Conservation (phyloP, 306 rosid species). For the Fragaria vesca region DNA sequence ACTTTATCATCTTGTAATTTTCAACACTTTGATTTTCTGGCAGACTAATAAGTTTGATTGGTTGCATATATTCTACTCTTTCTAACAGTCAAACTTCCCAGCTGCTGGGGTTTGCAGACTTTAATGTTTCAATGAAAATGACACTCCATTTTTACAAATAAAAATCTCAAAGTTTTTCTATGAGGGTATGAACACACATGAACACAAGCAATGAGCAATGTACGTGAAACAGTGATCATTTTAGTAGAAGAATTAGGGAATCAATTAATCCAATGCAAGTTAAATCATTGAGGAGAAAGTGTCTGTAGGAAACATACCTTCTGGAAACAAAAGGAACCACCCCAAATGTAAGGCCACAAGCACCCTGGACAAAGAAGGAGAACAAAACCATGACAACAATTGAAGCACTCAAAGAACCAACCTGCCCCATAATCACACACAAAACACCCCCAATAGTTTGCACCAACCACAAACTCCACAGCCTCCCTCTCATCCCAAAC, state of each 20-base stretch:
- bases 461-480: slow-evolving; percentile 69
- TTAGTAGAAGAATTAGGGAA: background rate
- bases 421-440: slow-evolving; percentile 58
- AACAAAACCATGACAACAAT: slow-evolving; percentile 67
- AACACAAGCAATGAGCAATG: background rate
- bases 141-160: background rate
- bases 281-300: background rate
- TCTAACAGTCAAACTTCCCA: slow-evolving; percentile 1
- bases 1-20: background rate
- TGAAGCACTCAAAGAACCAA: slow-evolving; percentile 49
- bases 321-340: slow-evolving; percentile 89
- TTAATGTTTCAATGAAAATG: background rate
- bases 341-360: slow-evolving; percentile 94
- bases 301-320: slow-evolving; percentile 39
- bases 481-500: slow-evolving; percentile 87
- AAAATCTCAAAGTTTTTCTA: background rate
- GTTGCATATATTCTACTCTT: background rate
- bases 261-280: background rate
- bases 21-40: background rate
- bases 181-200: background rate
- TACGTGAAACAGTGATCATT: background rate
- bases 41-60: background rate
- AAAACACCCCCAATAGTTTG: slow-evolving; percentile 72
- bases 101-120: background rate
- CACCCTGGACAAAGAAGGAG: slow-evolving; percentile 78